Percentiles rank a stretch among this genome's conserved stretches.
These are phyloP conservation scores for Citrullus amarus DNA, from an alignment of 306 rosid species.

Conservation along the genomic window DNA sequence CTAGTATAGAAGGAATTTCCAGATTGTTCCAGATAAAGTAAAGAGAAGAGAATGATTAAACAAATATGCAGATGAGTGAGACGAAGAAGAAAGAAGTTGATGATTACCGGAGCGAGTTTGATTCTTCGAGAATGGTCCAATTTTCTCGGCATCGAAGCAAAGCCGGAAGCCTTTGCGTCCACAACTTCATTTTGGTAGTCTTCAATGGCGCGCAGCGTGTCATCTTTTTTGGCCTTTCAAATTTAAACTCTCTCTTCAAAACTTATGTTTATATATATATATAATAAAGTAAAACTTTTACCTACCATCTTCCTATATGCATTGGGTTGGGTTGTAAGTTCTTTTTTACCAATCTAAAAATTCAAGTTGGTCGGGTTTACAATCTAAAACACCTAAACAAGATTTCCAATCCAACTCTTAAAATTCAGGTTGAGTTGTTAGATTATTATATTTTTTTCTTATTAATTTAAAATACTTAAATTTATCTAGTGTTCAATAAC, in stretches of 20 bases:
- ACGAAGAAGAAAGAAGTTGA: background rate
- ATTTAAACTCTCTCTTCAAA: background rate
- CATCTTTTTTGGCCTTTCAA: background rate
- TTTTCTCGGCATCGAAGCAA: background rate
- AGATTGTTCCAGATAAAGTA: background rate
- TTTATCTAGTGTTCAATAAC: too few species aligned
- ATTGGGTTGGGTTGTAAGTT: too few species aligned
- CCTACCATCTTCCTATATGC: too few species aligned
- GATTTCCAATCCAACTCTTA: too few species aligned
- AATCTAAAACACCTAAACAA: too few species aligned
- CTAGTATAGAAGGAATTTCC: background rate
- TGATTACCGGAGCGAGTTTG: background rate
- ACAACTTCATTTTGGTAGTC: background rate
- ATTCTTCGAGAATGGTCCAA: background rate
- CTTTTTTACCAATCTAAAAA: too few species aligned
- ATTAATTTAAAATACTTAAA: too few species aligned
- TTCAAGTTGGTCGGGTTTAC: too few species aligned
- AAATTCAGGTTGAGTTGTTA: too few species aligned
- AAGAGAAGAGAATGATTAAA: background rate
- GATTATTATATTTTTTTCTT: too few species aligned
- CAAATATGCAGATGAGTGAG: background rate
- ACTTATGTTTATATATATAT: too few species aligned
- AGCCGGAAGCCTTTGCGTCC: background rate
- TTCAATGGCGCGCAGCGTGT: slow-evolving; percentile 29
- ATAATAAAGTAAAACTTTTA: too few species aligned